These are phyloP conservation scores for Phytopythium oedochilum DNA, from an alignment of 352 stramenopile species.

Conservation along the genomic window DNA sequence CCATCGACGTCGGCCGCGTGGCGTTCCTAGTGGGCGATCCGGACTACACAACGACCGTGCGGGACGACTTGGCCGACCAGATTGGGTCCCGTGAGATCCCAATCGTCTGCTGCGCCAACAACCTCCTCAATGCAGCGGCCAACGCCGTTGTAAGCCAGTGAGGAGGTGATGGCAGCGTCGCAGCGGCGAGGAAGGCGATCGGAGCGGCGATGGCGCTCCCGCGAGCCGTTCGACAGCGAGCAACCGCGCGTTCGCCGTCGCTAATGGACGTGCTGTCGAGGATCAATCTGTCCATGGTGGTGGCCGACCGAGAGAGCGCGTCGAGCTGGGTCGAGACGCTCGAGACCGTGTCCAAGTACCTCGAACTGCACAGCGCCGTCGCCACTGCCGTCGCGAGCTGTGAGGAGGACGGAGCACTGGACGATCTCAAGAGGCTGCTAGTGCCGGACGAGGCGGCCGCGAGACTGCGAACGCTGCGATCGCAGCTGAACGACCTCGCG, in stretches of 20 bases:
- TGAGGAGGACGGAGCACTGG: not conserved
- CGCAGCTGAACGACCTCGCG: not conserved
- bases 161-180: not conserved
- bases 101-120: not conserved
- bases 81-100: not conserved
- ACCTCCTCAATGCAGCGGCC: not conserved
- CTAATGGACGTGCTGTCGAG: not conserved
- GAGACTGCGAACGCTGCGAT: not conserved
- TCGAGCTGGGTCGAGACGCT: not conserved
- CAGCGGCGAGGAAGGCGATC: not conserved
- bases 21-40: constrained; percentile 1
- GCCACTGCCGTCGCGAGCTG: not conserved
- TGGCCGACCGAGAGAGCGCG: not conserved
- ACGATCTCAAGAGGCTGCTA: not conserved
- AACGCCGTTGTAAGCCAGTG: not conserved
- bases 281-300: not conserved
- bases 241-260: not conserved
- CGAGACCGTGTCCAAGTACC: not conserved
- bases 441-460: not conserved
- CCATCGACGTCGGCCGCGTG: not conserved
- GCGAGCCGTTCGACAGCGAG: not conserved
- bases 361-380: not conserved
- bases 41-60: not conserved
- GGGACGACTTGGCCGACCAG: not conserved
- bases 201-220: not conserved